Evolutionary conservation across 1,284 basidiomycete species (phyloP).

Genomic region (Crucibulum cyathiforme): DNA sequence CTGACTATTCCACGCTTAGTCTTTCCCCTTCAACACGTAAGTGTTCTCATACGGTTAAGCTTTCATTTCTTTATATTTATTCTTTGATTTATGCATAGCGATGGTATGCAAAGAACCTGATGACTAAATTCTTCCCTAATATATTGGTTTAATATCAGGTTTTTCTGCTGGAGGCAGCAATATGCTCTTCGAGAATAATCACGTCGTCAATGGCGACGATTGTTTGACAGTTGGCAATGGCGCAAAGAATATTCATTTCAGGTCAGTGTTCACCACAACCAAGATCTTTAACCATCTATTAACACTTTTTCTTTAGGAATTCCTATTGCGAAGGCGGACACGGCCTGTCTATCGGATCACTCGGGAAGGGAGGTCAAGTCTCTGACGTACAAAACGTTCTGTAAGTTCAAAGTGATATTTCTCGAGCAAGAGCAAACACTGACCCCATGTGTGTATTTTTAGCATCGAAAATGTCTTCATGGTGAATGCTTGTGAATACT

Average conservation of each 20-base stretch:
- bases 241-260: conserved; percentile 62
- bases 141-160: conserved; percentile 35
- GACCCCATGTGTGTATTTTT: background rate
- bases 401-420: conserved; percentile 37
- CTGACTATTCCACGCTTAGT: conserved; percentile 30
- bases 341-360: conserved; percentile 65
- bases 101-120: conserved; percentile 25
- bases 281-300: too few relatives aligned
- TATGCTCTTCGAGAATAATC: conserved; percentile 63
- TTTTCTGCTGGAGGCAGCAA: conserved; percentile 65
- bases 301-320: conserved; percentile 37
- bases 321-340: conserved; percentile 64
- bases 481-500: conserved; percentile 34
- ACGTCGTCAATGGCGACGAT: conserved; percentile 66
- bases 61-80: background rate
- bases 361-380: conserved; percentile 57
- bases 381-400: conserved; percentile 61
- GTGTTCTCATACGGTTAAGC: conserved; percentile 17
- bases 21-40: conserved; percentile 70
- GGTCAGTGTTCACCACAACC: conserved; percentile 30
- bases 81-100: conserved; percentile 17
- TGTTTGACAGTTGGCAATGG: conserved; percentile 65
- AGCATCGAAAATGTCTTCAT: conserved; percentile 64
- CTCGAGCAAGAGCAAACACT: background rate
- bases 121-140: background rate